Evolutionary conservation across 108 stramenopile genomes (phyloP).

Genomic region (Nannochloropsis salina): DNA sequence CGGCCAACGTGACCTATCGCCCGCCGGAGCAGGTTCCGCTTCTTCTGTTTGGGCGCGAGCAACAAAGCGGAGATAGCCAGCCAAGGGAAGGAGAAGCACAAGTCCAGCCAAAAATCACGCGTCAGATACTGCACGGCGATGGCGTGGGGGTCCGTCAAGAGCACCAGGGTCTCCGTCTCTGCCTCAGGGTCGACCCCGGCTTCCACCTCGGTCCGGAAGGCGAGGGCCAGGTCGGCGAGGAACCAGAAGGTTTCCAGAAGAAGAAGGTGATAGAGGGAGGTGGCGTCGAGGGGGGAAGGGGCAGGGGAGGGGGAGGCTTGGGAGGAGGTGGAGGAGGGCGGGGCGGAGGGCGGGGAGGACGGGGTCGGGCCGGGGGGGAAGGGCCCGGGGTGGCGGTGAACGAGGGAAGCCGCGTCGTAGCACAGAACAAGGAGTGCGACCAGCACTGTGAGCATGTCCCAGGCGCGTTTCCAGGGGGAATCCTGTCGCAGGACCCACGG

Average conservation of each 20-base stretch:
- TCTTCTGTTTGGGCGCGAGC: neutral
- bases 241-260: conserved; percentile 7
- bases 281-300: neutral
- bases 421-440: neutral
- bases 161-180: neutral
- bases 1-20: neutral
- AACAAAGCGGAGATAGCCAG: neutral
- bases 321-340: neutral
- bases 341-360: neutral
- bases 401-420: neutral
- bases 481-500: neutral
- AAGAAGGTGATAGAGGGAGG: neutral
- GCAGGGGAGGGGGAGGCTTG: neutral
- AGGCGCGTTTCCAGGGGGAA: neutral
- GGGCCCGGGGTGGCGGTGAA: neutral
- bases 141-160: neutral
- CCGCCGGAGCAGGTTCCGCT: neutral
- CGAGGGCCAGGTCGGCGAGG: neutral
- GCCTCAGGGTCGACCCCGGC: neutral
- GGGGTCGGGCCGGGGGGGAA: too few species aligned
- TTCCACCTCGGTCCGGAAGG: neutral
- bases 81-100: neutral
- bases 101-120: neutral
- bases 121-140: neutral
- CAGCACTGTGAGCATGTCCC: neutral